A percentile compares a stretch with the other conserved stretches of the same genome.
Evolutionary conservation across 1,284 basidiomycete genomes (phyloP).

Genomic region (Malassezia globosa): DNA sequence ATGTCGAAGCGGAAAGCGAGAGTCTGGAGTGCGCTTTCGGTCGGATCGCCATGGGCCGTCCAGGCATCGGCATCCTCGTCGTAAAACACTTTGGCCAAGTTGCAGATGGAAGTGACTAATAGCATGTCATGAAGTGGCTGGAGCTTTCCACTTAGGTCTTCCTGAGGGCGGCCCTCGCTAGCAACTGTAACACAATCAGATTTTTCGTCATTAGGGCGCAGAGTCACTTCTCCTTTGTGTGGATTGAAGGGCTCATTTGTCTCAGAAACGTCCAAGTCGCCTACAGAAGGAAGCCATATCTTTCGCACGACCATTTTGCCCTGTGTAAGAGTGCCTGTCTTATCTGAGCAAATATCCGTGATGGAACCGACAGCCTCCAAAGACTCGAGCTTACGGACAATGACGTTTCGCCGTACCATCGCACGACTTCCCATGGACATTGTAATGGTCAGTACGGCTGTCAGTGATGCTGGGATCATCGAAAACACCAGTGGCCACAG

Average conservation of each 20-base stretch:
- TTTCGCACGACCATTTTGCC: constrained; percentile 44
- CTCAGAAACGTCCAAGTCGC: constrained; percentile 35
- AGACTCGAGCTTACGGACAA: constrained; percentile 51
- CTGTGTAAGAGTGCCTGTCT: constrained; percentile 45
- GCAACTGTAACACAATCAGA: constrained; percentile 49
- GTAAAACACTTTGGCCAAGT: constrained; percentile 43
- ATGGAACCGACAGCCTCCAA: constrained; percentile 44
- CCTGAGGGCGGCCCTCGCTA: constrained; percentile 25
- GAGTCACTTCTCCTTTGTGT: constrained; percentile 48
- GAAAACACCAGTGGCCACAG: constrained; percentile 53
- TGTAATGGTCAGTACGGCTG: constrained; percentile 46
- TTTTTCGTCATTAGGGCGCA: constrained; percentile 19
- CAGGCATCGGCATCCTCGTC: constrained; percentile 49
- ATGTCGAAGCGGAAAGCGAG: constrained; percentile 52
- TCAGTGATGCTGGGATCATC: constrained; percentile 51
- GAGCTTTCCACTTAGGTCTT: constrained; percentile 21
- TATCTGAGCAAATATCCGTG: constrained; percentile 46
- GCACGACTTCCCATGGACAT: constrained; percentile 53
- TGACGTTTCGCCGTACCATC: constrained; percentile 53
- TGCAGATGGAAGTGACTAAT: constrained; percentile 44
- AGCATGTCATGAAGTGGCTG: constrained; percentile 29
- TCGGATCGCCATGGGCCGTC: constrained; percentile 62
- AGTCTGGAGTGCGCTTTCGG: constrained; percentile 57
- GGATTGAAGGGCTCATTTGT: constrained; percentile 46
- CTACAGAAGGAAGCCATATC: constrained; percentile 41